Evolutionary conservation across 2,329 filamentous ascomycete species (phyloP).

Genomic region (Phialophora expanda): DNA sequence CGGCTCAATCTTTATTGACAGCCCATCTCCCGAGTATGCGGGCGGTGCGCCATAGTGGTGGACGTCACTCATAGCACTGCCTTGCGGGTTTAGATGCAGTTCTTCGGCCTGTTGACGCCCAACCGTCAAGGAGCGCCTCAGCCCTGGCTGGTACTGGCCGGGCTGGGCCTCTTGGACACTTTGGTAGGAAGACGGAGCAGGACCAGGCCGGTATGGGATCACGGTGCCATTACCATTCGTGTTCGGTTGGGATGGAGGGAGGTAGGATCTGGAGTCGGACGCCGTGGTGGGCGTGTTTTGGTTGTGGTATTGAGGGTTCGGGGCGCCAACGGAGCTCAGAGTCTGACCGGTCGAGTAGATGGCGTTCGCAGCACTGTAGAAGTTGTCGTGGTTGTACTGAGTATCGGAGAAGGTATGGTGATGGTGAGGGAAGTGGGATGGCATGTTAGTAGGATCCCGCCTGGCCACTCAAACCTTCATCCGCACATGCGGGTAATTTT

Average conservation of each 20-base stretch:
- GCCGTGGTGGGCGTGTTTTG: constrained; percentile 31
- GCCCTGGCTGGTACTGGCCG: constrained; percentile 29
- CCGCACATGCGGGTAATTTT: constrained; percentile 12
- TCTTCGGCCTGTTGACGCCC: constrained; percentile 59
- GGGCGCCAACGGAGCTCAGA: constrained; percentile 55
- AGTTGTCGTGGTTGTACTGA: constrained; percentile 34
- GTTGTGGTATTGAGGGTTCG: constrained; percentile 45
- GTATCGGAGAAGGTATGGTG: constrained; percentile 35
- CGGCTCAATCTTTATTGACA: constrained; percentile 66
- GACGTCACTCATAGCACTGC: constrained; percentile 48
- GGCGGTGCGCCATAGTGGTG: constrained; percentile 59
- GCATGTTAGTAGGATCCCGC: constrained; percentile 29
- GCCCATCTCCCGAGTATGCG: constrained; percentile 55
- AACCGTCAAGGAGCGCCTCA: constrained; percentile 51
- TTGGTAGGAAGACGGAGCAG: constrained; percentile 26
- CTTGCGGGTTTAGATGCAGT: constrained; percentile 57
- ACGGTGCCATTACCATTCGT: constrained; percentile 34
- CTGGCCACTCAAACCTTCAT: constrained; percentile 6
- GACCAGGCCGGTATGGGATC: constrained; percentile 35
- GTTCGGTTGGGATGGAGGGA: constrained; percentile 28
- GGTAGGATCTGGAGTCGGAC: constrained; percentile 30
- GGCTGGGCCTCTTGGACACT: constrained; percentile 23
- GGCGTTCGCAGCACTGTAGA: constrained; percentile 42
- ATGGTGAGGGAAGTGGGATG: constrained; percentile 38
- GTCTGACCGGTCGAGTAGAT: constrained; percentile 55